phyloP scores from a whole-genome alignment of 371 early-diverging fungal genomes.

The Massospora cicadina region DNA sequence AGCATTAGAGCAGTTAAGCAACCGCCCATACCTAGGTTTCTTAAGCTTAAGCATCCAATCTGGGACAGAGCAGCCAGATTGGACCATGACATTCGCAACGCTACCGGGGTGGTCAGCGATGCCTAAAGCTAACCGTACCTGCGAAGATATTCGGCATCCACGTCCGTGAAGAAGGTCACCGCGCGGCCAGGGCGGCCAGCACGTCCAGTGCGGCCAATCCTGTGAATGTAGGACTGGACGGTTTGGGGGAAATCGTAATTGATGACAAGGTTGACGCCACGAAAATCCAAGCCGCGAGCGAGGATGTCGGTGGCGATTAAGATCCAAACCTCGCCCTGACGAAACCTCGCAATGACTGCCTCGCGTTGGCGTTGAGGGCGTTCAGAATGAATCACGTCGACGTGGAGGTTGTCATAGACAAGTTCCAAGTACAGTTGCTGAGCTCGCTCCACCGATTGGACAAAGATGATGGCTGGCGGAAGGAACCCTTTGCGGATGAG shows the following conservation, averaged over 20 bases:
- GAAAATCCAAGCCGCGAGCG: constrained; percentile 90
- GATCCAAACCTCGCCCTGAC: constrained; percentile 79
- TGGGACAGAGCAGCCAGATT: constrained; percentile 87
- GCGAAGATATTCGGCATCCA: constrained; percentile 74
- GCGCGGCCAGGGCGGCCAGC: constrained; percentile 67
- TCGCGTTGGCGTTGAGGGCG: constrained; percentile 84
- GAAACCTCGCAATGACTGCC: constrained; percentile 73
- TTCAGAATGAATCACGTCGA: constrained; percentile 89
- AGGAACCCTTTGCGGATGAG: constrained; percentile 60
- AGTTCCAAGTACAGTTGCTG: constrained; percentile 85
- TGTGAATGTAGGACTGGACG: constrained; percentile 82
- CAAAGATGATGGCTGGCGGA: constrained; percentile 86
- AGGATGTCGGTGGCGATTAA: constrained; percentile 95
- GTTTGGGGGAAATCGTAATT: constrained; percentile 95
- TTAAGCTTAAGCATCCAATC: constrained; percentile 91
- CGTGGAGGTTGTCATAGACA: constrained; percentile 91
- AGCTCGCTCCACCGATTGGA: constrained; percentile 91
- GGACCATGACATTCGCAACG: constrained; percentile 90
- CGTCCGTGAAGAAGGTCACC: constrained; percentile 78
- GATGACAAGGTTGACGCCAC: constrained; percentile 77
- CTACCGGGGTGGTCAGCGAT: constrained; percentile 17
- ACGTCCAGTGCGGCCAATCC: constrained; percentile 86
- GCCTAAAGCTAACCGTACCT: constrained; percentile 23
- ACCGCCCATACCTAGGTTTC: constrained; percentile 31
- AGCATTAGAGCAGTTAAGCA: neutral